These are phyloP conservation scores for Epichloe baconii DNA, from an alignment of 2,329 filamentous ascomycete species.

Conservation along the genomic window DNA sequence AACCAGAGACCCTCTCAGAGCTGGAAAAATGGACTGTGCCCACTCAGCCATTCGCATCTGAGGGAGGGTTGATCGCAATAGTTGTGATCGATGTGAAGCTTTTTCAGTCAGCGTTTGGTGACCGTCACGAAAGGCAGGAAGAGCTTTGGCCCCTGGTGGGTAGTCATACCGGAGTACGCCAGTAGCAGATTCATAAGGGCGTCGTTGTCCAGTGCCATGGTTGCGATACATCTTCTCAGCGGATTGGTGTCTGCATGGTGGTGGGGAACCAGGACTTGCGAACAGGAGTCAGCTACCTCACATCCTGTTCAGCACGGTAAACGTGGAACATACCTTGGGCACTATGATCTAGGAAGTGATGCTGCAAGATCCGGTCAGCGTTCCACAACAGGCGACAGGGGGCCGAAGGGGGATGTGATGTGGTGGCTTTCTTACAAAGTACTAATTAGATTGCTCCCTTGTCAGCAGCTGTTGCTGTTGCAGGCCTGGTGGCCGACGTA, in stretches of 20 bases:
- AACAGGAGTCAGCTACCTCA: constrained; percentile 20
- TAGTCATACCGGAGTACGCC: constrained; percentile 50
- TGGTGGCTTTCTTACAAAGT: constrained; percentile 28
- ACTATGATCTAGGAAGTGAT: constrained; percentile 66
- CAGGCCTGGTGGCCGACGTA: neutral
- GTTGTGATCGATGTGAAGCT: constrained; percentile 67
- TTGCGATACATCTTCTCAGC: constrained; percentile 34
- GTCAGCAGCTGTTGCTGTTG: neutral
- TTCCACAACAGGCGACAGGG: neutral
- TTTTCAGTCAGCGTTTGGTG: neutral
- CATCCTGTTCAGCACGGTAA: neutral
- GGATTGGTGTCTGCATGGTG: constrained; percentile 40
- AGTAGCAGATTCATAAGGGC: constrained; percentile 66
- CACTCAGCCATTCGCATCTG: constrained; percentile 65
- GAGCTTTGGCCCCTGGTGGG: neutral
- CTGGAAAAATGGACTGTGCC: constrained; percentile 68
- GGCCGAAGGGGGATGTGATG: neutral
- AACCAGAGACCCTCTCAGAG: constrained; percentile 52
- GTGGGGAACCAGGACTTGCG: constrained; percentile 33
- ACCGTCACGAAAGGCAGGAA: no score
- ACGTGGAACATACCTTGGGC: constrained; percentile 36
- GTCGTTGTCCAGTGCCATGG: constrained; percentile 54
- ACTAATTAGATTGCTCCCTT: constrained; percentile 18
- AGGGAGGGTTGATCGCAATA: constrained; percentile 62
- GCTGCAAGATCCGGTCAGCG: constrained; percentile 14